A percentile compares a stretch with the other conserved stretches of the same genome.
Evolutionary conservation across 805 yeast genomes (phyloP).

Genomic region (Candida tibetensis): DNA sequence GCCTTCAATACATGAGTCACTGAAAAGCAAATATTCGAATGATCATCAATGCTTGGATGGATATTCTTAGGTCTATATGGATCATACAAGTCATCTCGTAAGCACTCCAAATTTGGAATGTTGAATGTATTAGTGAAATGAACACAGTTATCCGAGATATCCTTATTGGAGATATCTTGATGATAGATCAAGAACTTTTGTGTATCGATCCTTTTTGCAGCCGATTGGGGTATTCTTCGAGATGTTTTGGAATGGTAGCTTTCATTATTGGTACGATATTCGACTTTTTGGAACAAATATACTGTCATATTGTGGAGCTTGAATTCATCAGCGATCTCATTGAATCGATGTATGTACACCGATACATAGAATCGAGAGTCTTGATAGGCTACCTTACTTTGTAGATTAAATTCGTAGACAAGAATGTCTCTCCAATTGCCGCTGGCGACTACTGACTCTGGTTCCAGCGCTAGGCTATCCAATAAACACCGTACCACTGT

Average conservation of each 20-base stretch:
- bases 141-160: too few species aligned
- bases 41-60: slow-evolving; percentile 9
- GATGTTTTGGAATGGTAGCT: too few species aligned
- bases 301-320: slow-evolving; percentile 9
- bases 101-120: slow-evolving; percentile 5
- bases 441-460: slow-evolving; percentile 12
- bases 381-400: slow-evolving; percentile 15
- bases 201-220: too few species aligned
- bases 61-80: slow-evolving; percentile 4
- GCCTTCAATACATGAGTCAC: slow-evolving; percentile 11
- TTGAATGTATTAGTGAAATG: slow-evolving; percentile 1
- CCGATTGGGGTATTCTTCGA: too few species aligned
- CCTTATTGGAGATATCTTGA: too few species aligned
- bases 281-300: slow-evolving; percentile 10
- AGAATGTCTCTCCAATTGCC: slow-evolving; percentile 19
- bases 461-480: neutral
- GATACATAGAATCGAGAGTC: slow-evolving; percentile 6
- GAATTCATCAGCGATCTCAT: slow-evolving; percentile 5
- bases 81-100: neutral
- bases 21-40: slow-evolving; percentile 7
- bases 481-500: slow-evolving; percentile 1
- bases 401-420: slow-evolving; percentile 15
- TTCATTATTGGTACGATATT: too few species aligned
- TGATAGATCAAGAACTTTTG: too few species aligned
- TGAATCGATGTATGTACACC: slow-evolving; percentile 11